phyloP scores from a whole-genome alignment of 2,329 filamentous ascomycete genomes.

The Penicillium sp. region DNA sequence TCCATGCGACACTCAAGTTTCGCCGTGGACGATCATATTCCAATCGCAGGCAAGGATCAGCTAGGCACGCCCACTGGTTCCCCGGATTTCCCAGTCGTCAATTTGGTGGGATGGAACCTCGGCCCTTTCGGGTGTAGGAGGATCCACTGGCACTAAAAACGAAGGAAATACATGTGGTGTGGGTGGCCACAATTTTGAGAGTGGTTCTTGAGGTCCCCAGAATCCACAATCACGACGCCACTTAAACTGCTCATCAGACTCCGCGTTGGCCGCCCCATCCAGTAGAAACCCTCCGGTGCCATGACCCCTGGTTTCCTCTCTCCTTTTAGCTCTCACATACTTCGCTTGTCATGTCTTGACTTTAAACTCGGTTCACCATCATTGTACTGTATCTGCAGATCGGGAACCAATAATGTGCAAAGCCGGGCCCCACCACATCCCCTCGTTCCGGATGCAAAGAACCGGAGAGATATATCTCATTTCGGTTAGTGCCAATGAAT shows the following conservation, averaged over 20 bases:
- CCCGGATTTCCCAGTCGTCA: conserved; percentile 4
- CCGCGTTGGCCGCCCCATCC: neutral
- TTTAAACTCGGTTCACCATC: neutral
- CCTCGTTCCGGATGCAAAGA: neutral
- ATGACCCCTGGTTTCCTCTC: neutral
- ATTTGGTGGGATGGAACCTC: neutral
- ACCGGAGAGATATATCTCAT: neutral
- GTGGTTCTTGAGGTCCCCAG: neutral
- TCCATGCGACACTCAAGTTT: conserved; percentile 2
- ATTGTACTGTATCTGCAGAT: neutral
- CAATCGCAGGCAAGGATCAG: conserved; percentile 9
- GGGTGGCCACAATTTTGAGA: conserved; percentile 1
- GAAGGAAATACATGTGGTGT: neutral
- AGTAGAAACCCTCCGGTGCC: neutral
- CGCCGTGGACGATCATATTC: conserved; percentile 1
- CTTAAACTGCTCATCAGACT: neutral
- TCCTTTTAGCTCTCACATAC: neutral
- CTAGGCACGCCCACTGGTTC: conserved; percentile 5
- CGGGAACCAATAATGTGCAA: neutral
- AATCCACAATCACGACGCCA: neutral
- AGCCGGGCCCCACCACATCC: neutral
- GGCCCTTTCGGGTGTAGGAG: neutral
- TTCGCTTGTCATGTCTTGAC: neutral
- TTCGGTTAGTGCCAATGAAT: neutral
- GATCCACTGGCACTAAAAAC: neutral